Conservation (phyloP, 2,329 filamentous ascomycete genomes). For the Hypoxylon sp. region DNA sequence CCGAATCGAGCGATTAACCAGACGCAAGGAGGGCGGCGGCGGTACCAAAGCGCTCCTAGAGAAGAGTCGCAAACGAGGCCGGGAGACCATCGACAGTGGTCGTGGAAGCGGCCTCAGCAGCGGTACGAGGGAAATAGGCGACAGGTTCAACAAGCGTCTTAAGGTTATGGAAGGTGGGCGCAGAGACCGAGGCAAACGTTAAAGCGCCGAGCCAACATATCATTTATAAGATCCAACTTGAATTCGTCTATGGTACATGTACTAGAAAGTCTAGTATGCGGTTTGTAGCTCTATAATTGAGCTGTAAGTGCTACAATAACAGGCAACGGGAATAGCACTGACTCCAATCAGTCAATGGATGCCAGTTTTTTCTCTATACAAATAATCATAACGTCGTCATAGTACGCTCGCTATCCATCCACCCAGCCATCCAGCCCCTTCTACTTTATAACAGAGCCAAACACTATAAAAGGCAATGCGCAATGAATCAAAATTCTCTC, state of each 20-base stretch:
- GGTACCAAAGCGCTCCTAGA: conserved; percentile 77
- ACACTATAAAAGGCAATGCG: conserved; percentile 2
- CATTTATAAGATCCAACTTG: background rate
- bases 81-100: conserved; percentile 77
- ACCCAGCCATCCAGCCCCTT: background rate
- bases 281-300: background rate
- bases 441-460: background rate
- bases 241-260: background rate
- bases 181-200: conserved; percentile 58
- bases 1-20: conserved; percentile 86
- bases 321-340: conserved; percentile 2
- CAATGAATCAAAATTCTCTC: background rate
- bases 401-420: background rate
- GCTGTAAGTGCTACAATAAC: conserved; percentile 2
- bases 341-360: background rate
- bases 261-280: background rate
- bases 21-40: conserved; percentile 72
- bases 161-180: conserved; percentile 64
- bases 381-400: background rate
- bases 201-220: conserved; percentile 4
- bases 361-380: background rate
- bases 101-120: conserved; percentile 71
- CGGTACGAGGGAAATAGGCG: conserved; percentile 73
- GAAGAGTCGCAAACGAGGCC: conserved; percentile 86
- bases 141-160: conserved; percentile 79